Base-by-base conservation (phyloP, 2,329 filamentous ascomycete species). In the Emergomyces pasteurianus region DNA sequence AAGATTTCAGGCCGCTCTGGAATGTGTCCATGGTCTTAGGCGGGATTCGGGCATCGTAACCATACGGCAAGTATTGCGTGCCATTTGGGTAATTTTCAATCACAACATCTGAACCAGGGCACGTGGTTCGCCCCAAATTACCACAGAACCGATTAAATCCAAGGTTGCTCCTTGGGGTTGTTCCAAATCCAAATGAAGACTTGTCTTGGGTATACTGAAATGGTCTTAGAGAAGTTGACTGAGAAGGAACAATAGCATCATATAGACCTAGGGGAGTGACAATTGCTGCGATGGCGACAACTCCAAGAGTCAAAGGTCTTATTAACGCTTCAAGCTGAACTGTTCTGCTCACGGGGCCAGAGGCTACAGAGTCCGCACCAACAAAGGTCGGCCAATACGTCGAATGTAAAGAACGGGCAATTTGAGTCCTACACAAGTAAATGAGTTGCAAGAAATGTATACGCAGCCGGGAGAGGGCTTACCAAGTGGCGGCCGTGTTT, bases 261-360 rank as follows among this genome's bases (percentile, higher is more conserved):
- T 76, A 76, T 0, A 81, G 67, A 1, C 78, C 78, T 4, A 80
- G 67, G 0, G 78, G 78, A 0, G 78, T 80, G 2, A 79, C 67
- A 5, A 80, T 70, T n/a, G 76, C 73, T 1, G 78, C 72, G 4
- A 80, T 70, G 18, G 76, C 73, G 1, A 78, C 71, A 10, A 78
- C 58, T 21, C 72, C 34, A 3, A 72, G 59, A 1, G 72, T 58
- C 9, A 74, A 58, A 0, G 73, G 62, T 18, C 63, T 66, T 50
- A 71, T 42, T 61, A 65, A 69, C 5, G 64, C 68, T 18, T 70
- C 58, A 28, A 73, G 21, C 12, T 61, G 58, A 42, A 73, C 64
- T 26, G 64, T 57, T 26, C 60, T 66, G 31, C 70, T 70, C 16
- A 77, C 73, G 0, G 73, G 71, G 9, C 62, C 61, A 1, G 64